Conservation (phyloP, 164 flowering plant genomes). For the Nelumbo lutea region DNA sequence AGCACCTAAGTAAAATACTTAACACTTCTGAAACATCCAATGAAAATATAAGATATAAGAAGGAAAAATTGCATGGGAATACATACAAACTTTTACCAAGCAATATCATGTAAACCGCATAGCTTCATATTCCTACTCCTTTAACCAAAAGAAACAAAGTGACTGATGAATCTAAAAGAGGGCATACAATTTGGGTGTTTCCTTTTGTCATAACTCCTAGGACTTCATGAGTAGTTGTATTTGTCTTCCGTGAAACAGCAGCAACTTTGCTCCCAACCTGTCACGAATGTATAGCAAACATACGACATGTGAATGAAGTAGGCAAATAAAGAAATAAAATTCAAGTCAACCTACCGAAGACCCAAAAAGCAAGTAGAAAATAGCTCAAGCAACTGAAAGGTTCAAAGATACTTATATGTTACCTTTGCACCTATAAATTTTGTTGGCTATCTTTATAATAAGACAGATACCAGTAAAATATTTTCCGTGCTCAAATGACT, state of each 20-base stretch:
- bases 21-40: no score
- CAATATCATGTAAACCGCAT: not conserved
- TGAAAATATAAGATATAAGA: no score
- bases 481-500: no score
- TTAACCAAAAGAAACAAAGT: constrained; percentile 1
- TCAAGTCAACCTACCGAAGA: no score
- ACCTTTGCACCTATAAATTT: no score
- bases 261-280: constrained; percentile 96
- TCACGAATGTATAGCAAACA: constrained; percentile 5
- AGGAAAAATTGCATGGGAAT: no score
- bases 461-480: no score
- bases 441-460: no score
- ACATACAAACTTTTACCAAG: not conserved
- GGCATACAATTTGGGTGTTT: constrained; percentile 85
- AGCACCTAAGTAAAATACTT: no score
- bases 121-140: not conserved
- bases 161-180: constrained; percentile 4
- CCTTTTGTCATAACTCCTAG: constrained; percentile 89
- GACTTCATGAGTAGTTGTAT: constrained; percentile 94
- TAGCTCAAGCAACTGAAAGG: no score
- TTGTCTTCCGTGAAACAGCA: constrained; percentile 94
- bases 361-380: no score
- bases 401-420: no score
- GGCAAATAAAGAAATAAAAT: not conserved
- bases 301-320: not conserved